These are phyloP conservation scores for Rhizopogon sp. DNA, from an alignment of 768 basidiomycete genomes.

Conservation along the genomic window DNA sequence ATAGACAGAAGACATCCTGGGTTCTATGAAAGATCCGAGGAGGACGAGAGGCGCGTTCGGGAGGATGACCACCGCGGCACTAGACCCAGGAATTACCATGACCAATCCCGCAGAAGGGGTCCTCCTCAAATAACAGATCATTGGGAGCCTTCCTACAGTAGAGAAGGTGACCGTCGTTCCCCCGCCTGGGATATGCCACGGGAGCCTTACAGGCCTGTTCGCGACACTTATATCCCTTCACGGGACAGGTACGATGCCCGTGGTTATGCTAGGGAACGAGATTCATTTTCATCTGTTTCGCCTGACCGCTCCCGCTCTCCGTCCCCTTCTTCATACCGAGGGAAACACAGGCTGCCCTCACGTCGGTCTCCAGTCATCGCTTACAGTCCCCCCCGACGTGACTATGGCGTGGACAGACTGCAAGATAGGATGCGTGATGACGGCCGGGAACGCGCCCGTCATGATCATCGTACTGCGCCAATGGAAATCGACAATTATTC, in stretches of 20 bases:
- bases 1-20: conserved; percentile 11
- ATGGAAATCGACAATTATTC: conserved; percentile 4
- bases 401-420: conserved; percentile 27
- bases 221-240: conserved; percentile 12
- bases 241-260: conserved; percentile 23
- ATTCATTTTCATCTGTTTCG: conserved; percentile 21
- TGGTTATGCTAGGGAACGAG: conserved; percentile 16
- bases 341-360: conserved; percentile 30
- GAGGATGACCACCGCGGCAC: conserved; percentile 30
- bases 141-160: conserved; percentile 18
- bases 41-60: conserved; percentile 39
- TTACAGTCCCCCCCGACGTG: conserved; percentile 36
- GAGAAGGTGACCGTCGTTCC: conserved; percentile 21
- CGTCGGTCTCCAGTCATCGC: conserved; percentile 28
- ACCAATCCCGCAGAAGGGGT: conserved; percentile 2
- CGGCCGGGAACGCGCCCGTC: conserved; percentile 24
- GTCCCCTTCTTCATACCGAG: conserved; percentile 28
- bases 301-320: conserved; percentile 35
- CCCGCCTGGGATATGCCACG: conserved; percentile 16
- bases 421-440: conserved; percentile 34
- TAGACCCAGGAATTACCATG: conserved; percentile 16
- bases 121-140: conserved; percentile 11
- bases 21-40: conserved; percentile 36
- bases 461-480: conserved; percentile 11
- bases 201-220: conserved; percentile 17